Conservation (phyloP, 2,329 filamentous ascomycete species). For the Lasiodiplodia theobromae region DNA sequence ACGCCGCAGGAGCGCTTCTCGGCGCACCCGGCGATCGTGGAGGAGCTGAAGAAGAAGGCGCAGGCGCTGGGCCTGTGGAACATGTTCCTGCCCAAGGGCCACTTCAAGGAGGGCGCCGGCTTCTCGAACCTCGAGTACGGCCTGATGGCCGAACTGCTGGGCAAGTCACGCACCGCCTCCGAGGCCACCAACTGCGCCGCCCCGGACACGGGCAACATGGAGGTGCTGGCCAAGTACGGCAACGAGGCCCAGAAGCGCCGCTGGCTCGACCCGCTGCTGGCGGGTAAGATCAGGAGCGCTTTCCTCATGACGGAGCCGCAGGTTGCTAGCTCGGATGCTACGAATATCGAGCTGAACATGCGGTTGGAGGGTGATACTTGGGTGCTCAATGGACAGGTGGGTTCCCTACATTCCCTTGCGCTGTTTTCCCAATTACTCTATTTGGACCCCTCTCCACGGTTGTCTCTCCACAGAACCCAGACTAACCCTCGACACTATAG, state of each 20-base stretch:
- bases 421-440: background rate
- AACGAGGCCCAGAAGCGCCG: conserved; percentile 82
- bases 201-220: conserved; percentile 95
- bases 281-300: conserved; percentile 84
- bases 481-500: conserved; percentile 52
- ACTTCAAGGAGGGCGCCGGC: conserved; percentile 94
- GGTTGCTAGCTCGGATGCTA: conserved; percentile 88
- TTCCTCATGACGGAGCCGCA: conserved; percentile 96
- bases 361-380: conserved; percentile 84
- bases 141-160: conserved; percentile 94
- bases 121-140: conserved; percentile 97
- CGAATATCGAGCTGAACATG: conserved; percentile 88
- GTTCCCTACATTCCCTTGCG: conserved; percentile 34
- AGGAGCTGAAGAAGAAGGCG: conserved; percentile 87
- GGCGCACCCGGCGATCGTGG: conserved; percentile 78
- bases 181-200: conserved; percentile 85
- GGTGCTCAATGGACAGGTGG: conserved; percentile 83
- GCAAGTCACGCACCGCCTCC: conserved; percentile 78
- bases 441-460: conserved; percentile 33
- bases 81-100: conserved; percentile 93
- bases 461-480: conserved; percentile 33
- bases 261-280: conserved; percentile 82
- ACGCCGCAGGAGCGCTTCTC: conserved; percentile 78
- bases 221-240: conserved; percentile 90
- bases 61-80: conserved; percentile 91